A percentile compares a stretch with the other conserved stretches of the same genome.
These are phyloP conservation scores for Verbascum thapsus DNA, from an alignment of 257 asterid species.

Conservation along the genomic window DNA sequence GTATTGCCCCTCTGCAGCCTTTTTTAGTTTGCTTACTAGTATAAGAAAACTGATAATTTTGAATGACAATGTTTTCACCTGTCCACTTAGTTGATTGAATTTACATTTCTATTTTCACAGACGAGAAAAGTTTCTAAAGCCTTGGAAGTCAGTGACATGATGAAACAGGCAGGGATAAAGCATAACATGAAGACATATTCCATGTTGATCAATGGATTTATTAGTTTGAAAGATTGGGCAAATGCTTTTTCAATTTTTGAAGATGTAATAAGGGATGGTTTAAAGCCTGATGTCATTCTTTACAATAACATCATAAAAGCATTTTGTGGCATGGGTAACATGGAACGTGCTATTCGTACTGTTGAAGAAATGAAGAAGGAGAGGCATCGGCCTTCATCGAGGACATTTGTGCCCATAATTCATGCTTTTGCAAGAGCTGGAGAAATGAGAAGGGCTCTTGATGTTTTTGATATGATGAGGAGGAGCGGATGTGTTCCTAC, in stretches of 20 bases:
- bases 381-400: slow-evolving; percentile 73
- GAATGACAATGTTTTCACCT: slow-evolving; percentile 4
- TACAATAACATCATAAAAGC: slow-evolving; percentile 84
- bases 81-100: slow-evolving; percentile 13
- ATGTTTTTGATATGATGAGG: slow-evolving; percentile 82
- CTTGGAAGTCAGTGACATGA: slow-evolving; percentile 73
- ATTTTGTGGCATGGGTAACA: slow-evolving; percentile 93
- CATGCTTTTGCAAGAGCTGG: slow-evolving; percentile 83
- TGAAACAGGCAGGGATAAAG: slow-evolving; percentile 71
- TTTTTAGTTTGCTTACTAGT: not conserved
- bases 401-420: slow-evolving; percentile 93
- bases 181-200: slow-evolving; percentile 97
- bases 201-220: slow-evolving; percentile 93
- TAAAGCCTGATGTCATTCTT: slow-evolving; percentile 88
- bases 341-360: slow-evolving; percentile 85
- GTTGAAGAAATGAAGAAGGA: slow-evolving; percentile 86
- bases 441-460: slow-evolving; percentile 66
- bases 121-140: slow-evolving; percentile 80
- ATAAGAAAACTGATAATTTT: not conserved
- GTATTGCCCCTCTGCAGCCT: not conserved
- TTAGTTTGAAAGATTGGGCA: slow-evolving; percentile 87
- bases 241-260: slow-evolving; percentile 93
- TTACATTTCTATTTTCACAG: slow-evolving; percentile 41
- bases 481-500: slow-evolving; percentile 89
- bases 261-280: slow-evolving; percentile 76